Conservation (phyloP, 2,329 filamentous ascomycete species). For the Didymella glomerata region DNA sequence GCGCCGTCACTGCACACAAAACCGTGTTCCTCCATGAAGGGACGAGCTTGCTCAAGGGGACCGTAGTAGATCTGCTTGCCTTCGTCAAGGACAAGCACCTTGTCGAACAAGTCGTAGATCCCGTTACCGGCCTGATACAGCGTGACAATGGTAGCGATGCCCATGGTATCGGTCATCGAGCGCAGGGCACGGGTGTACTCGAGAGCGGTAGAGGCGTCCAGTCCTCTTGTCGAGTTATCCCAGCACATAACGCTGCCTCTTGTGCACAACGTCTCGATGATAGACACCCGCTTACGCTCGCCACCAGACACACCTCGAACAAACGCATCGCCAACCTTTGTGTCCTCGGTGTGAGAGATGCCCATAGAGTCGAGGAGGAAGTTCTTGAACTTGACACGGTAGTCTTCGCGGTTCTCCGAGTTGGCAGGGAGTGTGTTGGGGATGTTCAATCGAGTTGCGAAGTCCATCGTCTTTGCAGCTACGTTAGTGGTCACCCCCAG, state of each 20-base stretch:
- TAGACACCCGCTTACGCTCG: conserved; percentile 73
- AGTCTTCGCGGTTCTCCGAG: conserved; percentile 55
- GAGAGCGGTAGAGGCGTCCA: conserved; percentile 56
- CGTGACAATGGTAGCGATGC: conserved; percentile 62
- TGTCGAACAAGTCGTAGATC: conserved; percentile 73
- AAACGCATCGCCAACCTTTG: conserved; percentile 73
- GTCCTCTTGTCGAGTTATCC: conserved; percentile 55
- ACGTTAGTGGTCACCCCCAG: background rate
- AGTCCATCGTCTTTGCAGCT: conserved; percentile 44
- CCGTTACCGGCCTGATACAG: conserved; percentile 62
- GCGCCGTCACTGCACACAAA: conserved; percentile 70
- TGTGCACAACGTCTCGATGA: conserved; percentile 69
- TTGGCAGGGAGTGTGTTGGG: conserved; percentile 64
- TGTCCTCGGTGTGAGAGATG: conserved; percentile 65
- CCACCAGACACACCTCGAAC: conserved; percentile 73
- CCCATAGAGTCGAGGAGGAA: conserved; percentile 60
- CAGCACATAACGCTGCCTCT: conserved; percentile 64
- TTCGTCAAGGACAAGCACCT: conserved; percentile 76
- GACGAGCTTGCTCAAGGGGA: conserved; percentile 64
- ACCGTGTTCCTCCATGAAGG: conserved; percentile 73
- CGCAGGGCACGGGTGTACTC: conserved; percentile 65
- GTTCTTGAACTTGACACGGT: conserved; percentile 58
- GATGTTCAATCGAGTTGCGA: conserved; percentile 66
- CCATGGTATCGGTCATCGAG: conserved; percentile 58
- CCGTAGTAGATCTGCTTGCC: conserved; percentile 81